Base-by-base conservation (phyloP, 495 filamentous ascomycete species). In the Lepraria neglecta region DNA sequence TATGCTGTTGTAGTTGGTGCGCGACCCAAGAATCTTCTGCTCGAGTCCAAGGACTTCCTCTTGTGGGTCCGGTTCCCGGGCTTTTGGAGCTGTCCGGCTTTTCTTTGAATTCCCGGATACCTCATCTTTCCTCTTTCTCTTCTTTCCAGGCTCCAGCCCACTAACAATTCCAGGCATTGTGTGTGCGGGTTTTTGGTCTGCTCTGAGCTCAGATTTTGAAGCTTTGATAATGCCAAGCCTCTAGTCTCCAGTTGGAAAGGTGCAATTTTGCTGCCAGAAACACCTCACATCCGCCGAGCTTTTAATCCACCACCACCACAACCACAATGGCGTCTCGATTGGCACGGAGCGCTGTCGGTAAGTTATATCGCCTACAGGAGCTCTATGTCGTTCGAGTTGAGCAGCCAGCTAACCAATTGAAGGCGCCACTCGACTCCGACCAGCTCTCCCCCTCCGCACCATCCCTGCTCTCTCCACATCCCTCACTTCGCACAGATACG, bases 1-100 rank as follows among this genome's bases (percentile, higher is more conserved):
- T 68, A 97, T 95, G 66, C 94, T 91, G 76, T 98, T 97, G 78
- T 94, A 96, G 72, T 96, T 79, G 70, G 88, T 88, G 61, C 85
- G 87, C 30, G 90, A 95, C 71, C 92, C 84, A 60, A 87, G 78
- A 52, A 95, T 88, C 63, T 90, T 84, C 62, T 80, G 76, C 75
- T 95, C 90, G 27, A 95, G 83, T 19, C 80, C 69, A 58, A 86
- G 72, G 59, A 94, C 85, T 55, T 82, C 78, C 53, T 78, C 74
- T 60, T 81, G 72, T 64, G 75, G 71, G 54, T 74, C 68, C 42
- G 74, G 71, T 21, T 63, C 58, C 17, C 54, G 17, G 11, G 56
- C 56, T 61, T 74, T 71, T 51, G 68, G 70, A 33, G 73, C 70
- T 56, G 73, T 78, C 58, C 78, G 77, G 60, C 81, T 73, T 63